Percentiles rank a stretch among this genome's conserved stretches.
Evolutionary conservation across 345 rosid species (phyloP).

Genomic region (Eucalyptus fibrosa): DNA sequence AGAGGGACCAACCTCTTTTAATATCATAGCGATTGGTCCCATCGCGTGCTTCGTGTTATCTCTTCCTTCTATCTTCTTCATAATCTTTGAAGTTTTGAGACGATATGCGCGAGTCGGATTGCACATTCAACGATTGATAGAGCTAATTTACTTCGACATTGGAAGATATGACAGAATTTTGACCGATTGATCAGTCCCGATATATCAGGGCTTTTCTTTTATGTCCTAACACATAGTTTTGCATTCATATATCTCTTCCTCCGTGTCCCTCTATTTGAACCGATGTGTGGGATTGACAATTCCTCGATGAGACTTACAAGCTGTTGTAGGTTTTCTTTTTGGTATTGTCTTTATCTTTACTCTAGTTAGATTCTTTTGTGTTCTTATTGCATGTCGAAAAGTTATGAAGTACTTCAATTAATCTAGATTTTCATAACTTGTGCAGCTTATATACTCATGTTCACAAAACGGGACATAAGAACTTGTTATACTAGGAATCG

Average conservation of each 20-base stretch:
- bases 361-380: background rate
- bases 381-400: accelerated
- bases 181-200: background rate
- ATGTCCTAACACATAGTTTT: background rate
- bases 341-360: background rate
- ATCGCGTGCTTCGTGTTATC: conserved; percentile 5
- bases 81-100: background rate
- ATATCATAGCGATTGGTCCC: conserved; percentile 12
- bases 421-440: background rate
- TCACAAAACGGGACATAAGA: background rate
- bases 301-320: background rate
- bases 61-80: background rate
- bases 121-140: background rate
- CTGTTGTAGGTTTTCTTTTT: background rate
- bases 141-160: background rate
- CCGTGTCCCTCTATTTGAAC: background rate
- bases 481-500: background rate
- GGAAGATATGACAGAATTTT: background rate
- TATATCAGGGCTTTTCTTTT: too few relatives aligned
- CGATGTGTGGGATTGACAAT: accelerated
- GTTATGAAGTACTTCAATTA: background rate
- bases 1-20: background rate
- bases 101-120: background rate
- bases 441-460: accelerated
- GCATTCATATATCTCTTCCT: background rate